Conservation (phyloP, 106 monocot genomes). For the Dendrobium nobile region DNA sequence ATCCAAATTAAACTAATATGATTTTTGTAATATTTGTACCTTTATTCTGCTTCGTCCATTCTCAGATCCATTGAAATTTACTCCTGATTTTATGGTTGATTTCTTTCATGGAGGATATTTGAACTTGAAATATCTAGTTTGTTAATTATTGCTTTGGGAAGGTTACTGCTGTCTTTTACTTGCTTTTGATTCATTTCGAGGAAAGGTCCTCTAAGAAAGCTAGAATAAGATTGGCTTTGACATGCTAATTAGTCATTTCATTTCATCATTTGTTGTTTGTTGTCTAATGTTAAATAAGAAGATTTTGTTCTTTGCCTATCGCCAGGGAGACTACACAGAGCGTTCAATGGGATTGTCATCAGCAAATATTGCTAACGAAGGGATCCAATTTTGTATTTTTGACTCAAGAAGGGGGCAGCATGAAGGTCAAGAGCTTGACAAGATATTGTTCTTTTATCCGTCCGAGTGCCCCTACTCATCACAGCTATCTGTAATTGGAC, state of each 20-base stretch:
- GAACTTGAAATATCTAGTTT: background rate
- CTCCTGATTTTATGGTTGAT: background rate
- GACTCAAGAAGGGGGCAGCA: conserved; percentile 86
- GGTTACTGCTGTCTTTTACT: background rate
- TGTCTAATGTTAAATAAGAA: background rate
- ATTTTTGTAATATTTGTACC: background rate
- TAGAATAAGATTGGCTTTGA: background rate
- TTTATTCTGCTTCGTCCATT: background rate
- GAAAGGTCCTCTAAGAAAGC: background rate
- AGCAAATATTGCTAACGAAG: conserved; percentile 28
- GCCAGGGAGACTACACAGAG: background rate
- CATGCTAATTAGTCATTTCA: no score
- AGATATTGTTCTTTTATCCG: conserved; percentile 86
- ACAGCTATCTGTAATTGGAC: conserved; percentile 84
- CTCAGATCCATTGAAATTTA: background rate
- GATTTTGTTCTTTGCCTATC: background rate
- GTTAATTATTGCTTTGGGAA: background rate
- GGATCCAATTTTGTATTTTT: conserved; percentile 72
- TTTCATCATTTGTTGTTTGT: background rate
- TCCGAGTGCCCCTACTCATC: conserved; percentile 51
- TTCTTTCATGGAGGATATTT: background rate
- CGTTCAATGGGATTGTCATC: conserved; percentile 61
- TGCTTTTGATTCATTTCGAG: background rate
- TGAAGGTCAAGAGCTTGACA: conserved; percentile 95
- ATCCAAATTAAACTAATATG: background rate